A percentile compares a stretch with the other conserved stretches of the same genome.
phyloP scores from a whole-genome alignment of 345 rosid genomes.

The Noccaea caerulescens region DNA sequence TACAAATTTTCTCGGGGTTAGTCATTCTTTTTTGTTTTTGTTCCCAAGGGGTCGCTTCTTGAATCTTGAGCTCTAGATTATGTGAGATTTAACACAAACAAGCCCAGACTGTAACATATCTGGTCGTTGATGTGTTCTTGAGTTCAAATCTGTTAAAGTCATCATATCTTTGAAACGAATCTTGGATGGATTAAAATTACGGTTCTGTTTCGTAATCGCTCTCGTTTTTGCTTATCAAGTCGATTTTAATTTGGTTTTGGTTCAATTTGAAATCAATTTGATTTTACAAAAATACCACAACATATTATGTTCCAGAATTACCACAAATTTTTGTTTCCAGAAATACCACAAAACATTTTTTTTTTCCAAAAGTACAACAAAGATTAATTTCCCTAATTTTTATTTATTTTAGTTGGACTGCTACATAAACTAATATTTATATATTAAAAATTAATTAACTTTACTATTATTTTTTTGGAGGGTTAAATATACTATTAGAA shows the following conservation, averaged over 20 bases:
- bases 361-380: no score
- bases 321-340: no score
- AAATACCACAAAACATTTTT: no score
- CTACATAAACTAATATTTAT: no score
- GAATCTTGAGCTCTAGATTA: constrained; percentile 34
- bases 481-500: no score
- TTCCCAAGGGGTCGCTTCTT: constrained; percentile 24
- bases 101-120: constrained; percentile 14
- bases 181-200: constrained; percentile 2
- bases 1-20: constrained; percentile 27
- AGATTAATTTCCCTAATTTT: no score
- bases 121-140: constrained; percentile 35
- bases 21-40: constrained; percentile 26
- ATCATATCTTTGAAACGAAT: constrained; percentile 27
- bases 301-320: no score
- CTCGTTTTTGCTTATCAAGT: neutral
- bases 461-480: no score
- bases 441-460: no score
- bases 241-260: neutral
- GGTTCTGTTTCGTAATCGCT: neutral
- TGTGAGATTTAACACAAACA: constrained; percentile 24
- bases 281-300: no score
- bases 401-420: no score
- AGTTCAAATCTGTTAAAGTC: constrained; percentile 19
- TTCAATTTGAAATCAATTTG: neutral